Percentiles rank a stretch among this genome's conserved stretches.
phyloP scores from a whole-genome alignment of 306 rosid genomes.

The Cyclanthera cordifolia region DNA sequence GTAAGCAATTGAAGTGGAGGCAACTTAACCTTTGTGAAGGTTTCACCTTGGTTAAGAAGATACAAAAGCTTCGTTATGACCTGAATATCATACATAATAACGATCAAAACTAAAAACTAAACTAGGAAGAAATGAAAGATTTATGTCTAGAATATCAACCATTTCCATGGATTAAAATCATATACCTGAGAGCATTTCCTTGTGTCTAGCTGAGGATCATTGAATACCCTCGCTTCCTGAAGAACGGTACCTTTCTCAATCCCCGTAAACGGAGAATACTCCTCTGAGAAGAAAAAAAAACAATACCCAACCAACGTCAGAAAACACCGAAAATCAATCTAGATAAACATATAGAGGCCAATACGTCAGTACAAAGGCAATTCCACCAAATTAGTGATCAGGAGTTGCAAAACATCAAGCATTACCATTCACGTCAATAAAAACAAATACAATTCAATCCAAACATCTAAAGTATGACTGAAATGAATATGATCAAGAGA shows the following conservation, averaged over 20 bases:
- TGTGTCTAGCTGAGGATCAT: constrained; percentile 95
- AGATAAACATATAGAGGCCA: not conserved
- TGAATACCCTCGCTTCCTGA: constrained; percentile 98
- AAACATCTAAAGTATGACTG: not conserved
- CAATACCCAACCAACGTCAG: not conserved
- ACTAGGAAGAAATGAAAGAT: constrained; percentile 6
- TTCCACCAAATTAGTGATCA: constrained; percentile 6
- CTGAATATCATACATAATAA: constrained; percentile 26
- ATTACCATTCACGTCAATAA: not conserved
- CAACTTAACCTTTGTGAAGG: constrained; percentile 71
- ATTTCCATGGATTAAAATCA: constrained; percentile 11
- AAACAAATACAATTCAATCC: constrained; percentile 22
- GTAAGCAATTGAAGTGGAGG: constrained; percentile 9
- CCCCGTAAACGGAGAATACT: constrained; percentile 85
- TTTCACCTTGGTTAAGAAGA: constrained; percentile 86
- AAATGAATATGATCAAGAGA: constrained; percentile 25
- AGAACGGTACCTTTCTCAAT: constrained; percentile 95
- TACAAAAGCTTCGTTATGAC: constrained; percentile 91
- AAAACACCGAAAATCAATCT: not conserved
- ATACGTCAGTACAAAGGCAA: not conserved
- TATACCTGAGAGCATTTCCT: constrained; percentile 96
- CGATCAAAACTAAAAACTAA: constrained; percentile 14
- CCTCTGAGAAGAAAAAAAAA: constrained; percentile 34
- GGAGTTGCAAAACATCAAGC: not conserved
- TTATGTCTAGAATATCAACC: not conserved